A percentile compares a stretch with the other conserved stretches of the same genome.
phyloP scores from a whole-genome alignment of 192 early-diverging fungal genomes.

The Podila epicladia region DNA sequence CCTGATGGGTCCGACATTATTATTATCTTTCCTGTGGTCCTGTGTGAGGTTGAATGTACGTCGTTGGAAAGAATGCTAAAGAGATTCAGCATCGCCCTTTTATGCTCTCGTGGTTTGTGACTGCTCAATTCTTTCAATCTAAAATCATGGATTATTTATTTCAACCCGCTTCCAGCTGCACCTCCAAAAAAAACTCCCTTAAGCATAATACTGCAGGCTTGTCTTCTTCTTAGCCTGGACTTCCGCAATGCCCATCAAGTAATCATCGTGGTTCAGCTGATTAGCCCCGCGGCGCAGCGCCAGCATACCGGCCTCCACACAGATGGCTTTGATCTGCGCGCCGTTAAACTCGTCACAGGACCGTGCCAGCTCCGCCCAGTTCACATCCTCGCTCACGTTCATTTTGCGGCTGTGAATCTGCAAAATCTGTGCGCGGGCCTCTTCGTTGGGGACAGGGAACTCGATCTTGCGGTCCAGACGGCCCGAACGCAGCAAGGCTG shows the following conservation, averaged over 20 bases:
- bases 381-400: conserved; percentile 93
- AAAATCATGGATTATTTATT: conserved; percentile 5
- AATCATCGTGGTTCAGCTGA: conserved; percentile 95
- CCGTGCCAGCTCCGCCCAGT: conserved; percentile 96
- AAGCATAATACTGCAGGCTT: conserved; percentile 91
- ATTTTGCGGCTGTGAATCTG: conserved; percentile 99
- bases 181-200: conserved; percentile 7
- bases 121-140: too few species aligned
- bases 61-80: not conserved
- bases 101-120: not conserved
- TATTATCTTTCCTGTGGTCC: not conserved
- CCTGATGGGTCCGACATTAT: conserved; percentile 24
- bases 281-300: conserved; percentile 89
- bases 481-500: conserved; percentile 88
- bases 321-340: conserved; percentile 98
- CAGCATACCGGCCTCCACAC: conserved; percentile 99
- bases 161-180: not conserved
- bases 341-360: conserved; percentile 99
- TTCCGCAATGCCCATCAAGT: conserved; percentile 95
- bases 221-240: conserved; percentile 99
- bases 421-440: conserved; percentile 93
- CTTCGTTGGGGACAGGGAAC: conserved; percentile 92
- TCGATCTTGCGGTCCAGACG: conserved; percentile 95
- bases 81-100: not conserved
- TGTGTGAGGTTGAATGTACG: not conserved